Evolutionary conservation across 163 green algal genomes (phyloP).

Genomic region (Scenedesmus sp.): DNA sequence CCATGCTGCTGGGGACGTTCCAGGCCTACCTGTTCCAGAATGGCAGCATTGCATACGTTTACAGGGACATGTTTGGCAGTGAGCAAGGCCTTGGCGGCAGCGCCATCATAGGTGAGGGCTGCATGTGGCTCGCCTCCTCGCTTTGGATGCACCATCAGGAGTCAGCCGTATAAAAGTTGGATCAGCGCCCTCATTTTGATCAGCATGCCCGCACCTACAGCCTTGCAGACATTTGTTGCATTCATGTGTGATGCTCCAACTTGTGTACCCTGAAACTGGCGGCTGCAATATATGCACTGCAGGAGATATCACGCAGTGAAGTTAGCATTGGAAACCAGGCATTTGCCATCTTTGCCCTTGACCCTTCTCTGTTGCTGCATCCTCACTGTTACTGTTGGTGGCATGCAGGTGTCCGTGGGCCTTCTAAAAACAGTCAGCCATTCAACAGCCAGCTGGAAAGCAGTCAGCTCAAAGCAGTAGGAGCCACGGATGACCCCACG

Average conservation of each 20-base stretch:
- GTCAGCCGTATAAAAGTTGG: no score
- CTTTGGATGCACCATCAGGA: no score
- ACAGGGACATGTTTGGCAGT: conserved; percentile 31
- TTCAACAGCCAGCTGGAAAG: not conserved
- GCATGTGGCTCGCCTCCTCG: no score
- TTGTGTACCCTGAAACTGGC: no score
- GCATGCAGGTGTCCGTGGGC: conserved; percentile 20
- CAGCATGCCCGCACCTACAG: no score
- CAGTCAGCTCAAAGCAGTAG: not conserved
- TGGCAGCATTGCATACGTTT: conserved; percentile 19
- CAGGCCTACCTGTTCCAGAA: conserved; percentile 19
- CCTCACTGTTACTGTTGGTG: no score
- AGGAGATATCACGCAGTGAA: no score
- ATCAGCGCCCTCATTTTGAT: no score
- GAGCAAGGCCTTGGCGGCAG: not conserved
- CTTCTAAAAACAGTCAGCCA: not conserved
- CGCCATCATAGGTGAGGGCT: conserved; percentile 13
- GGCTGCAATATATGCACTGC: no score
- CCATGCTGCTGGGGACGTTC: conserved; percentile 34
- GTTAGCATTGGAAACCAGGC: not conserved
- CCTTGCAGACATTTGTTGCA: no score
- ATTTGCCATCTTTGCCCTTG: not conserved
- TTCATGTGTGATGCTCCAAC: no score
- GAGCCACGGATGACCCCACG: not conserved
- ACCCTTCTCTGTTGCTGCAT: not conserved